Percentiles rank a stretch among this genome's conserved stretches.
Conservation (phyloP, 2,329 filamentous ascomycete species). For the Clonostachys sp. region DNA sequence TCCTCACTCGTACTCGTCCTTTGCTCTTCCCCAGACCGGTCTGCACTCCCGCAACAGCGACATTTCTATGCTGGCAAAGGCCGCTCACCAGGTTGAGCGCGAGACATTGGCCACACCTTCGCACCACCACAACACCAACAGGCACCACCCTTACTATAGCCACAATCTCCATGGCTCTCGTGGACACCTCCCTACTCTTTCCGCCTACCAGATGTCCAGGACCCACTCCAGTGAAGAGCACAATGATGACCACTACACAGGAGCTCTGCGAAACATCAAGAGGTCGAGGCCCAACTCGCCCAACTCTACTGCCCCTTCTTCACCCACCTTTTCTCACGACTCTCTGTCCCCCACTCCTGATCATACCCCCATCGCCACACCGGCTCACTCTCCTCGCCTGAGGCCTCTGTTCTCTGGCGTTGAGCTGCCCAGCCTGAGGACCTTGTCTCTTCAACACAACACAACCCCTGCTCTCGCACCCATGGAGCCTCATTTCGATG, state of each 20-base stretch:
- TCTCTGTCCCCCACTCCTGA: conserved; percentile 93
- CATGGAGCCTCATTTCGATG: conserved; percentile 51
- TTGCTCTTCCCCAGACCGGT: conserved; percentile 42
- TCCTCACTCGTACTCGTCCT: conserved; percentile 81
- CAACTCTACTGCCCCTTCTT: conserved; percentile 92
- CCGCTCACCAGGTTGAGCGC: conserved; percentile 58
- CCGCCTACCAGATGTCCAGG: conserved; percentile 91
- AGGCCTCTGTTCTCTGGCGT: conserved; percentile 66
- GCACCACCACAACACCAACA: conserved; percentile 32
- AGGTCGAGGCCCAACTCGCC: conserved; percentile 90
- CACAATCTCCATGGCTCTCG: conserved; percentile 44
- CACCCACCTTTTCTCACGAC: conserved; percentile 93
- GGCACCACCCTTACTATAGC: conserved; percentile 51
- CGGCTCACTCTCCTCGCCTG: conserved; percentile 88
- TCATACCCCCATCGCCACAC: conserved; percentile 96
- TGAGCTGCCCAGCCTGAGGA: conserved; percentile 82
- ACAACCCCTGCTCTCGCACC: conserved; percentile 52
- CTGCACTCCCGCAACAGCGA: conserved; percentile 43
- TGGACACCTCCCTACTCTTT: conserved; percentile 68
- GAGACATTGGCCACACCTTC: conserved; percentile 39
- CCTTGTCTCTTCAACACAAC: conserved; percentile 47
- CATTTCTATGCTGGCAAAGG: conserved; percentile 56
- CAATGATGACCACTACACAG: conserved; percentile 70
- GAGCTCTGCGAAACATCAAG: conserved; percentile 69
- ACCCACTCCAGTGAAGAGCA: conserved; percentile 79